Percentiles rank a stretch among this genome's conserved stretches.
Conservation (phyloP, 805 yeast species). For the Wickerhamomyces ciferrii region DNA sequence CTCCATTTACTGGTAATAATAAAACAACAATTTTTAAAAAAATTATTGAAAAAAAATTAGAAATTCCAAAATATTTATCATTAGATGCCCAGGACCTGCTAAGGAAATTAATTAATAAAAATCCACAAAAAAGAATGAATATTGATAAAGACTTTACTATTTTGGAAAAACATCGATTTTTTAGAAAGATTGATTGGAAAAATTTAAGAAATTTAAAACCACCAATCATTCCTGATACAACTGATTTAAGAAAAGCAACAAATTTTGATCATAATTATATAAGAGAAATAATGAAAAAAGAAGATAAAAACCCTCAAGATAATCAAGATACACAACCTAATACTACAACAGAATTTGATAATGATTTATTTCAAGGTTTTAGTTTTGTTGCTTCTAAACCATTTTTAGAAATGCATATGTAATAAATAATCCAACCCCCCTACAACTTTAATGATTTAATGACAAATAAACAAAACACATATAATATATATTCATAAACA, state of each 20-base stretch:
- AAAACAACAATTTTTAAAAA: constrained; percentile 65
- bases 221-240: constrained; percentile 71
- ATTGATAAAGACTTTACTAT: constrained; percentile 35
- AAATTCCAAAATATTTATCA: constrained; percentile 64
- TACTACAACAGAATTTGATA: constrained; percentile 4
- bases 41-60: constrained; percentile 55
- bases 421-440: background rate
- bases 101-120: constrained; percentile 59
- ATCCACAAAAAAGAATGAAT: constrained; percentile 60
- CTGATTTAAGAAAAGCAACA: constrained; percentile 74
- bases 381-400: constrained; percentile 38
- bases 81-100: constrained; percentile 73
- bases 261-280: constrained; percentile 79
- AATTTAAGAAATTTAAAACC: constrained; percentile 44
- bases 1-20: constrained; percentile 80
- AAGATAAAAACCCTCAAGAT: no score
- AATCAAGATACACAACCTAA: background rate
- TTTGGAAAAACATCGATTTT: constrained; percentile 64
- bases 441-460: no score
- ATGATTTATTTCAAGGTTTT: constrained; percentile 34
- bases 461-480: background rate
- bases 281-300: constrained; percentile 32
- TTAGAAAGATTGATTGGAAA: constrained; percentile 72
- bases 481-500: background rate
- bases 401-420: constrained; percentile 25